A percentile compares a stretch with the other conserved stretches of the same genome.
These are phyloP conservation scores for Zizania latifolia DNA, from an alignment of 176 grass and related monocot species.

Conservation along the genomic window DNA sequence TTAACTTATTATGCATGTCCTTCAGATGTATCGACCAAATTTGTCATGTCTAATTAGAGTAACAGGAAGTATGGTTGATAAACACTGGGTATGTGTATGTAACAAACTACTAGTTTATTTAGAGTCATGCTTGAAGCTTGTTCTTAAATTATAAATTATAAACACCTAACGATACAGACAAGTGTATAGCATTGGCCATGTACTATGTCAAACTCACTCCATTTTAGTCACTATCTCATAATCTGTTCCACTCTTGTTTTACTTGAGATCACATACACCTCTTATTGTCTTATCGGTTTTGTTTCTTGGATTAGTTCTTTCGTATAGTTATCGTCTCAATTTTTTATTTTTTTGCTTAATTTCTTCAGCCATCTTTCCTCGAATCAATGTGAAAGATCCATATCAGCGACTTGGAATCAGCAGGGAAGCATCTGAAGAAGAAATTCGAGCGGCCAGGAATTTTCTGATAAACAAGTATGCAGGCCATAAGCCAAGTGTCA, in stretches of 20 bases:
- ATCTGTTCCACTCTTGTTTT: constrained; percentile 1
- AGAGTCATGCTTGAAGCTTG: not conserved
- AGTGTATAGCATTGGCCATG: not conserved
- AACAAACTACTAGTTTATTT: constrained; percentile 13
- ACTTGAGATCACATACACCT: not conserved
- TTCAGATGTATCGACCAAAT: constrained; percentile 1
- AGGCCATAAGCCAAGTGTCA: constrained; percentile 75
- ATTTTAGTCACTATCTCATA: not conserved
- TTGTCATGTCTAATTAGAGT: not conserved
- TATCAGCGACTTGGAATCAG: constrained; percentile 80
- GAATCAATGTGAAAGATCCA: constrained; percentile 85
- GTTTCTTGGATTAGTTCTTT: not conserved
- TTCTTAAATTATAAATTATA: constrained; percentile 5
- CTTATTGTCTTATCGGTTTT: not conserved
- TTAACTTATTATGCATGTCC: not conserved
- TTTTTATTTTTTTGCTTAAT: constrained; percentile 22
- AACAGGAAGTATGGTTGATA: not conserved
- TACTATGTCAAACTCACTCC: not conserved
- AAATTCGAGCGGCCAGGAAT: constrained; percentile 91
- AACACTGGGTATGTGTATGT: not conserved
- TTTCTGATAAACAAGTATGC: constrained; percentile 84
- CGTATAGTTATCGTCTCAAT: constrained; percentile 2
- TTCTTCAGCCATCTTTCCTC: constrained; percentile 78
- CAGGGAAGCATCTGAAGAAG: constrained; percentile 91
- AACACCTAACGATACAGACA: not conserved